phyloP scores from a whole-genome alignment of 2,329 filamentous ascomycete species.

The Pseudocercospora cruenta region DNA sequence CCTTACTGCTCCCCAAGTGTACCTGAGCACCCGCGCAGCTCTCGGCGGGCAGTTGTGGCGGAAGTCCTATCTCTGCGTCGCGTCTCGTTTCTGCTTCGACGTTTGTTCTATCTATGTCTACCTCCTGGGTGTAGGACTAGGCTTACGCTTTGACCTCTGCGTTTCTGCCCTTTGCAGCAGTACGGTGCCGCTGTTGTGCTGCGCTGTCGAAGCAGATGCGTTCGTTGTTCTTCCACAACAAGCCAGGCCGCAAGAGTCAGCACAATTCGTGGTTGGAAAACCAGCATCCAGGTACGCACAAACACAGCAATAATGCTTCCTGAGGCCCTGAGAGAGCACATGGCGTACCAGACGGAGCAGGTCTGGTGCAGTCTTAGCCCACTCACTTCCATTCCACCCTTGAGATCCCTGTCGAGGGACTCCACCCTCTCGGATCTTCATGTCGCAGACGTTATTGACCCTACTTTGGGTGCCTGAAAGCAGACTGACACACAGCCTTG shows the following conservation, averaged over 20 bases:
- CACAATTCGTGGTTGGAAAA: background rate
- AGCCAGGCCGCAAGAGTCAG: slow-evolving; percentile 7
- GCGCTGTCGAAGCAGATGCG: background rate
- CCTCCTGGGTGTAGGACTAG: background rate
- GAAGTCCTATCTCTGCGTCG: background rate
- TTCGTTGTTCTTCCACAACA: slow-evolving; percentile 4
- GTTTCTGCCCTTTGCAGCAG: background rate
- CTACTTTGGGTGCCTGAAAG: slow-evolving; percentile 6
- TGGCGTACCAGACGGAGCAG: background rate
- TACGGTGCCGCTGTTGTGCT: background rate
- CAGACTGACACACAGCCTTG: background rate
- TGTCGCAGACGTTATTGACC: background rate
- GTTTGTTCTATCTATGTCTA: background rate
- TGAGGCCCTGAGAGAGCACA: background rate
- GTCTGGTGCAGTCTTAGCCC: background rate
- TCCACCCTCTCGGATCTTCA: background rate
- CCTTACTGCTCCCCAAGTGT: background rate
- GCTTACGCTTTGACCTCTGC: background rate
- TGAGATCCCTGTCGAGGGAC: background rate
- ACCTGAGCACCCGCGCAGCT: background rate
- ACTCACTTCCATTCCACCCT: background rate
- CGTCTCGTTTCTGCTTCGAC: background rate
- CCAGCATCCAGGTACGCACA: slow-evolving; percentile 9
- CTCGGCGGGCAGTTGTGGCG: background rate
- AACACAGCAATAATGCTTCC: background rate